These are phyloP conservation scores for Odontarrhena argentea DNA, from an alignment of 345 rosid species.

Conservation along the genomic window DNA sequence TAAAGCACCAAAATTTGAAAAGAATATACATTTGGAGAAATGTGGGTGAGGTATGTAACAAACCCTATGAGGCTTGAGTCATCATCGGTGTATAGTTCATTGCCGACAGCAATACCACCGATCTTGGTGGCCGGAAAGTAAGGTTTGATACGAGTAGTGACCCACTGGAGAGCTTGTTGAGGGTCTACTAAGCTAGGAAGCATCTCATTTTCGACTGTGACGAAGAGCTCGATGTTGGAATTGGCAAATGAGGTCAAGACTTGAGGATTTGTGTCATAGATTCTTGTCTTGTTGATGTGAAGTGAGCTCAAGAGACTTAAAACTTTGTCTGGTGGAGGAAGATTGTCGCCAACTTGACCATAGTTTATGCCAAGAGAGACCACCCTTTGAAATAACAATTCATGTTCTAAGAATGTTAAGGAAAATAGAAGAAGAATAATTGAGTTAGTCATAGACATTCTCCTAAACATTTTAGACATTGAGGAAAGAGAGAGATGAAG, in stretches of 20 bases:
- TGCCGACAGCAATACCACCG: conserved; percentile 75
- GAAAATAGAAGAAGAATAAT: conserved; percentile 45
- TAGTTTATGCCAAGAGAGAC: conserved; percentile 80
- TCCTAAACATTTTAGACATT: conserved; percentile 43
- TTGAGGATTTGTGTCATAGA: conserved; percentile 88
- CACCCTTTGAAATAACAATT: conserved; percentile 49
- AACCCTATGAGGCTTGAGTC: conserved; percentile 52
- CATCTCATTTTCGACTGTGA: conserved; percentile 80
- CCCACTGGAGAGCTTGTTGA: conserved; percentile 85
- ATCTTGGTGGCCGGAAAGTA: conserved; percentile 68
- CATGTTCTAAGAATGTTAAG: conserved; percentile 50
- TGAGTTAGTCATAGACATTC: conserved; percentile 35
- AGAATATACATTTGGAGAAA: conserved; percentile 6
- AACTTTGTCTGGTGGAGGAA: conserved; percentile 74
- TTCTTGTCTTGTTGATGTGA: conserved; percentile 66
- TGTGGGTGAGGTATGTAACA: conserved; percentile 19
- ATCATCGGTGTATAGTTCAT: conserved; percentile 63
- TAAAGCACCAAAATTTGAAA: conserved; percentile 7
- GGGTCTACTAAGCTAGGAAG: conserved; percentile 58
- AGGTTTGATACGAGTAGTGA: conserved; percentile 64
- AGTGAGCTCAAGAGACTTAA: conserved; percentile 65
- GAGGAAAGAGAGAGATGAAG: conserved; percentile 19
- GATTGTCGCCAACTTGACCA: conserved; percentile 83
- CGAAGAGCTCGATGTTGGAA: conserved; percentile 69
- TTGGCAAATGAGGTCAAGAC: conserved; percentile 72